Evolutionary conservation across 257 asterid species (phyloP).

Genomic region (Scutellaria minor): DNA sequence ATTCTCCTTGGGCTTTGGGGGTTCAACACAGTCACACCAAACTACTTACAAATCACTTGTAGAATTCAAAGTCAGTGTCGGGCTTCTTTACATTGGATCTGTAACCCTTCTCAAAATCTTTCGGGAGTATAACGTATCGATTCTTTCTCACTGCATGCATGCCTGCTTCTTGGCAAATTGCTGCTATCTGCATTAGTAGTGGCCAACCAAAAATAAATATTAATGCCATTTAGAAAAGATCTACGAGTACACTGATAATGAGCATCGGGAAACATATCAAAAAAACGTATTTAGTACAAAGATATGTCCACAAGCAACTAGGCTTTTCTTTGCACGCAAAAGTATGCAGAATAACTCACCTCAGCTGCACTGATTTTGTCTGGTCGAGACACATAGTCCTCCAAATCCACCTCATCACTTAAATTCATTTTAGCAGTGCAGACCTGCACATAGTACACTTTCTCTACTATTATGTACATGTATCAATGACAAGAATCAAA

Average conservation of each 20-base stretch:
- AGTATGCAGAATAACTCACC: conserved; percentile 49
- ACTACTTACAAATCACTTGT: conserved; percentile 49
- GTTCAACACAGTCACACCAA: background rate
- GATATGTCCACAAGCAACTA: too few relatives aligned
- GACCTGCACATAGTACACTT: conserved; percentile 53
- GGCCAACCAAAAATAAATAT: background rate
- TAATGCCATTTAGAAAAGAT: background rate
- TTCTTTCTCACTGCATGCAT: conserved; percentile 94
- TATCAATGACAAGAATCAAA: background rate
- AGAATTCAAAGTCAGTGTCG: conserved; percentile 88
- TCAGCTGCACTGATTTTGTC: conserved; percentile 95
- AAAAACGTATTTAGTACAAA: background rate
- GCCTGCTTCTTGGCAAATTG: conserved; percentile 94
- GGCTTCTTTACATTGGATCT: conserved; percentile 95
- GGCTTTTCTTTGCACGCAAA: too few relatives aligned
- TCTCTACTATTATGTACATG: background rate
- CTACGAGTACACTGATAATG: background rate
- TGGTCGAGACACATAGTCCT: conserved; percentile 90
- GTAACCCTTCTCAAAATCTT: conserved; percentile 95
- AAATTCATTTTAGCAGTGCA: conserved; percentile 92
- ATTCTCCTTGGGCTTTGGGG: too few relatives aligned
- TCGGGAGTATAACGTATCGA: conserved; percentile 80
- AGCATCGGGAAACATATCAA: background rate
- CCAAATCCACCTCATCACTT: conserved; percentile 91
- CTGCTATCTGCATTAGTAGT: conserved; percentile 61